Base-by-base conservation (phyloP, 257 asterid species). In the Nicotiana attenuata region DNA sequence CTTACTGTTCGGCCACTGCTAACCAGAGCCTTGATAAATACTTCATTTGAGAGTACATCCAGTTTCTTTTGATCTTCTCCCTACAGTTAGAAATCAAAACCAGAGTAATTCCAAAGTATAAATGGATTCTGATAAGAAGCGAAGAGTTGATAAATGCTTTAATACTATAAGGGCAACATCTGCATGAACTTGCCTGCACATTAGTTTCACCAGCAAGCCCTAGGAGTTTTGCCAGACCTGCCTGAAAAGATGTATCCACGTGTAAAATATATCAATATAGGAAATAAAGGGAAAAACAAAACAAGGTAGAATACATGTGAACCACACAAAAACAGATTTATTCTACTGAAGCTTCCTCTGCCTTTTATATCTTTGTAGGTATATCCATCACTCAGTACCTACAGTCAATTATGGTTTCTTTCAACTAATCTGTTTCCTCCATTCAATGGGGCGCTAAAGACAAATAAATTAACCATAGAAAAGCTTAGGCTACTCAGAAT, bases 161-260 rank as follows among this genome's bases (percentile, higher is more conserved):
- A 13, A 5, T 5, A 77, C 65, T 41, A 81, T 19, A 61, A 60
- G 67, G 31, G 6, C 33, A 41, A 82, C 47, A 20, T 28, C 63
- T 69, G 14, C 29, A 65, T 7, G 29, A 80, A 85, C 88, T 84
- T 87, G 89, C 99, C 99, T 94, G 98, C 87, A 94, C 96, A 86
- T 96, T 96, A 50, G 97, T 94, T 90, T 96, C 99, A 5, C 99
- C 98, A 1, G 99, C 99, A 63, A 94, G 97, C 80, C 99, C 99
- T 56, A 96, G 90, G 80, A 96, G 98, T 80, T 96, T 94, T 7
- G 99, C 99, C 87, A 95, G 84, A 66, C 99, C 99, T 80, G 99
- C 98, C 99, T 95, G 93, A 83, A 87, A 57, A 84, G 63, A 75
- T 50, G 79, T 75, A 13, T 73, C 41, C 15, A 47, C 22, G n/a